Base-by-base conservation (phyloP, 768 basidiomycete species). In the Boletellus emodensis region DNA sequence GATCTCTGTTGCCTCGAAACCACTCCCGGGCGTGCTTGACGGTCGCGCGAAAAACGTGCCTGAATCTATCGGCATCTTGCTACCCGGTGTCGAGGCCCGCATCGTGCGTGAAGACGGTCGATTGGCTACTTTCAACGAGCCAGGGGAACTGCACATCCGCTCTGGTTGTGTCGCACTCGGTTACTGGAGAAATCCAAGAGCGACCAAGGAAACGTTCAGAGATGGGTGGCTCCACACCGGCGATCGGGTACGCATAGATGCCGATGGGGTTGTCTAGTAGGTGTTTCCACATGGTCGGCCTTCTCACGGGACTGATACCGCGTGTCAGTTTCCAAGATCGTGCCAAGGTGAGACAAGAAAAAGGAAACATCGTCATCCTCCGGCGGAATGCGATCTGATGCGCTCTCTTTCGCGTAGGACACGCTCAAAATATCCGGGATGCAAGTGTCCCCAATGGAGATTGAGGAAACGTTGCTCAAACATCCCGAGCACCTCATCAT, bases 391-490 rank as follows among this genome's bases (percentile, higher is more conserved):
- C 2, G 13, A n/a, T 10, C 40, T 3, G 12, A 26, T 2, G 18
- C 26, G 18, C n/a, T 3, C 14, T 38, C 45, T 46, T 26, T 38
- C n/a, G n/a, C 10, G 20, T 22, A 88, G 83, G 90, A 91, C 60
- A 89, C 82, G 0, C 73, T 92, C 18, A 92, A 92, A 61, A 76
- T 92, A 3, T 88, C 86, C 0, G 90, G 89, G 4, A 73, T 72
- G 43, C 90, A 91, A 66, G 90, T 91, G 0, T 88, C 90, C 0
- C 90, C 89, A 1, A 76, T 78, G 15, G 89, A 92, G 61, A 84
- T 91, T 45, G 90, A 91, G 62, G 73, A 80, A 24, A 76, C 75
- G 20, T 69, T 91, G 2, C 73, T 83, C 17, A 72, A 72, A 0
- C 80, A 90, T 35, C 85, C 87, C 0, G 75, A 75, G 8, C 70